Evolutionary conservation across 306 rosid genomes (phyloP), one percentile per base, ranked within the genome.

Genomic region (Cicer chorassanicum): DNA sequence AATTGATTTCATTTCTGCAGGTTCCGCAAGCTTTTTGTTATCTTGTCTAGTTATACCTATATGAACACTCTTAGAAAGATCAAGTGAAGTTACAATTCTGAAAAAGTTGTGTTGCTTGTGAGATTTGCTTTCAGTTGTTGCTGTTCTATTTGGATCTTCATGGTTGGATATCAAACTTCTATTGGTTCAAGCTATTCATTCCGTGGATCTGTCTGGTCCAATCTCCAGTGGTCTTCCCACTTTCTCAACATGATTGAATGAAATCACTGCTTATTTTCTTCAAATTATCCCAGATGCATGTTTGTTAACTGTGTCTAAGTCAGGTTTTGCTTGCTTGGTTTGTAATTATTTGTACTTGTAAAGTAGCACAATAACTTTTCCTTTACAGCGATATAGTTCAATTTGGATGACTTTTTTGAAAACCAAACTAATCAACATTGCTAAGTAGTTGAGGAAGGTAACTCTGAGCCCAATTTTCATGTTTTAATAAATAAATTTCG

Each of bases 1-100:
- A 46, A 18, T 21, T 57, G 13, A 68, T 62, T 74, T 73, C 41
- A 57, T 74, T 66, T 80, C 54, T 81, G 87, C 87, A 93, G 98
- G 98, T 93, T 89, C 64, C 90, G 92, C 82, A 93, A 89, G 83
- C 91, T 86, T 73, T 93, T 93, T 71, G 92, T 93, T 2, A 72
- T 87, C 34, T 82, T 89, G 83, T 93, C 98, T 13, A 93, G 98
- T 80, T 93, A 90, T 73, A 89, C 96, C 8, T 91, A 91, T 56
- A 86, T 88, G 84, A 91, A 93, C 86, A 86, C 93, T 2, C 92
- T 88, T 13, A 84, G 81, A 80, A 87, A 74, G 86, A 81, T 87
- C 24, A 14, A 75, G 55, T 71, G 76, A 86, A 50, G 72, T 68
- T 67, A 34, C 68, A 42, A 2, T 38, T 45, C 9, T 13, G 57